Percentiles rank a stretch among this genome's conserved stretches.
phyloP scores from a whole-genome alignment of 2,329 filamentous ascomycete genomes.

The Lachnellula subtilissima region DNA sequence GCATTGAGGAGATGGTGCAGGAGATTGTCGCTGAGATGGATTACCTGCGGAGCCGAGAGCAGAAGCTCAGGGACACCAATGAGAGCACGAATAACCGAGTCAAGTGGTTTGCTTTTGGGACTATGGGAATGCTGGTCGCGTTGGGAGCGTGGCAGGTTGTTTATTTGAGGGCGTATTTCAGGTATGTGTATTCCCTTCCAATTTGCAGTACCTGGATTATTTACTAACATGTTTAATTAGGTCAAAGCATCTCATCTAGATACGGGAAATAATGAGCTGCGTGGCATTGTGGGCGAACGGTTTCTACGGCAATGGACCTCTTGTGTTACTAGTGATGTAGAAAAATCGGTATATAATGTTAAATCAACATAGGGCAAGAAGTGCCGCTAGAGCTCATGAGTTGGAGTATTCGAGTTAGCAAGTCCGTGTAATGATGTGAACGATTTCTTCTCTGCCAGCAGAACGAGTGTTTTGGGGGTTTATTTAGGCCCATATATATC shows the following conservation, averaged over 20 bases:
- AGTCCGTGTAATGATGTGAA: not conserved
- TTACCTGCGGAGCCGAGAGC: constrained; percentile 82
- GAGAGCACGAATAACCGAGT: constrained; percentile 99
- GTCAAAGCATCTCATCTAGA: constrained; percentile 65
- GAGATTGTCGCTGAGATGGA: constrained; percentile 96
- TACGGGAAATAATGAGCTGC: constrained; percentile 4
- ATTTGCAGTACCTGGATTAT: not conserved
- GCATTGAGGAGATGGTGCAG: constrained; percentile 83
- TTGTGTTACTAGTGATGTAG: constrained; percentile 28
- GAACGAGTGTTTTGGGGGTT: not conserved
- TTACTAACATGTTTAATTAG: constrained; percentile 33
- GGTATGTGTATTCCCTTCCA: constrained; percentile 42
- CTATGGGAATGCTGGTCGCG: constrained; percentile 83
- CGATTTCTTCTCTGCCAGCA: no score
- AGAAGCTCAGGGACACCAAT: constrained; percentile 96
- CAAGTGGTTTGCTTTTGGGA: constrained; percentile 96
- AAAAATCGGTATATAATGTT: constrained; percentile 25
- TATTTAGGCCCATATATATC: not conserved
- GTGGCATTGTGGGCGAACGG: constrained; percentile 4
- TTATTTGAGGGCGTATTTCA: constrained; percentile 95
- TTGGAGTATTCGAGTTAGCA: not conserved
- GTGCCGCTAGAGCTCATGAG: not conserved
- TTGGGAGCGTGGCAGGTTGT: constrained; percentile 97
- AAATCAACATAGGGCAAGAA: constrained; percentile 10
- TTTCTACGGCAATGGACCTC: constrained; percentile 13